Evolutionary conservation across 345 rosid genomes (phyloP), one percentile per base, ranked within the genome.

Genomic region (Corchorus olitorius): DNA sequence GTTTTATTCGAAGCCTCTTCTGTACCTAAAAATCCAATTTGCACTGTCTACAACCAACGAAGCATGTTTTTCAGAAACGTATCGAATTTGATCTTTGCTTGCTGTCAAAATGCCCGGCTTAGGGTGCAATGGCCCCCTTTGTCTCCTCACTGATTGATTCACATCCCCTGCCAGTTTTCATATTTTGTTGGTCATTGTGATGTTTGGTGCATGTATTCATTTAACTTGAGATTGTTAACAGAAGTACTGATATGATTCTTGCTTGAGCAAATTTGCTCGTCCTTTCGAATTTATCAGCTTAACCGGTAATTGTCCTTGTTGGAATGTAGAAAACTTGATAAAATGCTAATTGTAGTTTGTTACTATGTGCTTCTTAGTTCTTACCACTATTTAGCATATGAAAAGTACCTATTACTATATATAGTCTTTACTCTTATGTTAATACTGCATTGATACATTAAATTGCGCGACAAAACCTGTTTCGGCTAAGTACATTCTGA

Each of bases 61-160:
- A 20, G 35, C 62, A 10, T 20, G 34, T 22, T 58, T 58, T 53
- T 52, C 55, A 14, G 19, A 35, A 62, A 62, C 66, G 12, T 34
- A 4, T 62, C n/a, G 45, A 62, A 62, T 35, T 62, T 62, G 66
- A 34, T 61, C 9, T 33, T 61, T 61, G 64, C 65, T 61, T 33
- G 65, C 17, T 61, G 34, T 61, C 39, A 61, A 61, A 14, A 43
- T 61, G 43, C 65, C 65, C 19, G 5, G n/a, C 43, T 13, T 34
- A 34, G 13, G n/a, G 19, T 2, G 17, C 43, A 61, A 14, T 5
- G 65, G 41, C 65, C 65, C 65, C 65, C 14, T 61, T 33, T 61
- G 65, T 61, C 43, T 61, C 43, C 65, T 14, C 65, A 33, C 43
- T 61, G 65, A 61, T 34, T 61, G 43, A 34, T 35, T 62, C 45